phyloP scores from a whole-genome alignment of 352 stramenopile genomes.

The Globisporangium uncinulatum region DNA sequence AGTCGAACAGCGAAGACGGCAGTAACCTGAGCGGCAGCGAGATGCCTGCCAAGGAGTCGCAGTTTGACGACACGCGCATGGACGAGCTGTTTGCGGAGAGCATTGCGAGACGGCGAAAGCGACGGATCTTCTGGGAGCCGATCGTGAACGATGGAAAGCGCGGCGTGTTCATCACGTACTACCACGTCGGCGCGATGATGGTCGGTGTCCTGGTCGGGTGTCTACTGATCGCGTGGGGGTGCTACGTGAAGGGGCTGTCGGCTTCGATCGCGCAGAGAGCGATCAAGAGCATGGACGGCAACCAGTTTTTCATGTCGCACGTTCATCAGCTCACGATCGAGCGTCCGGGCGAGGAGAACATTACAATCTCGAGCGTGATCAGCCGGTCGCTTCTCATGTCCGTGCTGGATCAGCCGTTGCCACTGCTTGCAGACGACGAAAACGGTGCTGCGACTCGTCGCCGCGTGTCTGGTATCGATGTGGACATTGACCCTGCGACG shows the following conservation, averaged over 20 bases:
- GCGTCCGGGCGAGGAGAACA: constrained; percentile 54
- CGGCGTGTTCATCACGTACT: constrained; percentile 81
- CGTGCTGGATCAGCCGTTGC: constrained; percentile 22
- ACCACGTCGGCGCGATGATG: constrained; percentile 60
- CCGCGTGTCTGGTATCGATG: constrained; percentile 24
- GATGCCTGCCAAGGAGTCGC: constrained; percentile 4
- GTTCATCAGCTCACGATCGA: constrained; percentile 68
- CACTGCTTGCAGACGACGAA: constrained; percentile 22
- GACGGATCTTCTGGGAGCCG: constrained; percentile 54
- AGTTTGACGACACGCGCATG: constrained; percentile 19
- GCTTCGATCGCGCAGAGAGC: constrained; percentile 56
- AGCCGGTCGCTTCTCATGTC: constrained; percentile 53
- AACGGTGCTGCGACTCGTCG: constrained; percentile 28
- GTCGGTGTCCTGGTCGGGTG: constrained; percentile 34
- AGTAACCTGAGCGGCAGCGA: constrained; percentile 17
- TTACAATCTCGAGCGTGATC: constrained; percentile 77
- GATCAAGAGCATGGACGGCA: constrained; percentile 56
- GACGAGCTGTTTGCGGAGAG: constrained; percentile 21
- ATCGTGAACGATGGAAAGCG: constrained; percentile 70
- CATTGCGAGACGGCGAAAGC: constrained; percentile 12
- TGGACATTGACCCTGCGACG: constrained; percentile 31
- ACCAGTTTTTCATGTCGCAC: constrained; percentile 59
- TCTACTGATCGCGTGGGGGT: constrained; percentile 63
- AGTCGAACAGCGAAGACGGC: constrained; percentile 32
- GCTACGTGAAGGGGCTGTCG: constrained; percentile 68